A percentile compares a stretch with the other conserved stretches of the same genome.
Conservation (phyloP, 345 rosid species). For the Anastatica hierochuntica region DNA sequence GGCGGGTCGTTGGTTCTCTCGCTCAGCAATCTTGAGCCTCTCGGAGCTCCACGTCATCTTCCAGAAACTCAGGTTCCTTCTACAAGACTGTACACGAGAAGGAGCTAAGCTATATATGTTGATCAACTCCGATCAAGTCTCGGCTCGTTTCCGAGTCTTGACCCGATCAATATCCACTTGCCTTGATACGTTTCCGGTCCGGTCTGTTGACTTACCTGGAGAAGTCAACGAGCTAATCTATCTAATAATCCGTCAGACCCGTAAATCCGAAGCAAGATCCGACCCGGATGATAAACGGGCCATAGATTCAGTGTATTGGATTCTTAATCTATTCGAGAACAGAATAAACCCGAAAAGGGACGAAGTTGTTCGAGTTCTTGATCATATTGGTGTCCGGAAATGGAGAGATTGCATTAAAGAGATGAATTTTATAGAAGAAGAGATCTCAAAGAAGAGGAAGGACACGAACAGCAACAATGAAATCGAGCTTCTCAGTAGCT, state of each 20-base stretch:
- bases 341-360: constrained; percentile 34
- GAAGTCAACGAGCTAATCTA: constrained; percentile 48
- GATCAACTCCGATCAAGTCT: constrained; percentile 44
- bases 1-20: constrained; percentile 13
- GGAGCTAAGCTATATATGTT: constrained; percentile 55
- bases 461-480: constrained; percentile 21
- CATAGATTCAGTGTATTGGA: constrained; percentile 25
- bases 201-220: constrained; percentile 27
- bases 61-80: constrained; percentile 46
- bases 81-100: constrained; percentile 54
- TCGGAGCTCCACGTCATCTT: constrained; percentile 63
- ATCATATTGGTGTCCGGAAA: constrained; percentile 37
- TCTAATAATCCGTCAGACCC: constrained; percentile 40
- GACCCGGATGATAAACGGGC: constrained; percentile 35
- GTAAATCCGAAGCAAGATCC: constrained; percentile 36
- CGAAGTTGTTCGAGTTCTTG: constrained; percentile 33
- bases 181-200: constrained; percentile 52
- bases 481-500: constrained; percentile 33
- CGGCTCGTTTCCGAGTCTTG: constrained; percentile 38
- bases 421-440: constrained; percentile 42
- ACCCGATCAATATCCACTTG: constrained; percentile 40
- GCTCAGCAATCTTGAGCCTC: constrained; percentile 32
- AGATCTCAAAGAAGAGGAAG: constrained; percentile 31
- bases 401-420: constrained; percentile 63
- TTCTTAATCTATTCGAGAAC: constrained; percentile 39